These are phyloP conservation scores for Ilex paraguariensis DNA, from an alignment of 305 asterid genomes.

Conservation along the genomic window DNA sequence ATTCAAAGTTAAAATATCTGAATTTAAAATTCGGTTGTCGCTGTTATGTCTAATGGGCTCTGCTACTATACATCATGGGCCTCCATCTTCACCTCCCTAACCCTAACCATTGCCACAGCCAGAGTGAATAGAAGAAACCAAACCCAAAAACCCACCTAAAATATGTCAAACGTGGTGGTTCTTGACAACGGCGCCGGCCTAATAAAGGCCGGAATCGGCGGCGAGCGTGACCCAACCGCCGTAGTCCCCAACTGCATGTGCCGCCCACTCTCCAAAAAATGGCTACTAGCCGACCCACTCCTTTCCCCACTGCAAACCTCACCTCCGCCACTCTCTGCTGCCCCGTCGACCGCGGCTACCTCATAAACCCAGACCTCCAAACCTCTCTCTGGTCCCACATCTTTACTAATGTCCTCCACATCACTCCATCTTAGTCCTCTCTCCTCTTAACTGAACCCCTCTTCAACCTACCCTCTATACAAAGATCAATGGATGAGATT, in stretches of 20 bases:
- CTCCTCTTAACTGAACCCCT: constrained; percentile 94
- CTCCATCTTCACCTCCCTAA: too few relatives aligned
- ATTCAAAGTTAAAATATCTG: too few relatives aligned
- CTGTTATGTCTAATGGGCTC: too few relatives aligned
- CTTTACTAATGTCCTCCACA: constrained; percentile 61
- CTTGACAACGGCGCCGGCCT: constrained; percentile 92
- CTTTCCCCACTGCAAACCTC: constrained; percentile 81
- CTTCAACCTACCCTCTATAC: constrained; percentile 78
- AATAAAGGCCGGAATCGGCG: constrained; percentile 85
- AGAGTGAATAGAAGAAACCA: too few relatives aligned
- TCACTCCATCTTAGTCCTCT: constrained; percentile 58
- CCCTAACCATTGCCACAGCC: too few relatives aligned
- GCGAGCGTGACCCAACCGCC: constrained; percentile 77
- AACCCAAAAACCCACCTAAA: too few relatives aligned
- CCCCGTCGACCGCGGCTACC: constrained; percentile 89
- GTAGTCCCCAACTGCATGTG: constrained; percentile 90
- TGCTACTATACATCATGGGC: too few relatives aligned
- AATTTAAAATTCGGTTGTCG: too few relatives aligned
- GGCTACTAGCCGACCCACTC: constrained; percentile 78
- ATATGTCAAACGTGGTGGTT: constrained; percentile 69
- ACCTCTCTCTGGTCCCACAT: constrained; percentile 80
- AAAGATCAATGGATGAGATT: constrained; percentile 65
- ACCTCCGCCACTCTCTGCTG: constrained; percentile 97
- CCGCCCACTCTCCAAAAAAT: constrained; percentile 75
- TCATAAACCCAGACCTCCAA: constrained; percentile 88